Conservation (phyloP, 352 stramenopile species). For the Pythium vanterpoolii region DNA sequence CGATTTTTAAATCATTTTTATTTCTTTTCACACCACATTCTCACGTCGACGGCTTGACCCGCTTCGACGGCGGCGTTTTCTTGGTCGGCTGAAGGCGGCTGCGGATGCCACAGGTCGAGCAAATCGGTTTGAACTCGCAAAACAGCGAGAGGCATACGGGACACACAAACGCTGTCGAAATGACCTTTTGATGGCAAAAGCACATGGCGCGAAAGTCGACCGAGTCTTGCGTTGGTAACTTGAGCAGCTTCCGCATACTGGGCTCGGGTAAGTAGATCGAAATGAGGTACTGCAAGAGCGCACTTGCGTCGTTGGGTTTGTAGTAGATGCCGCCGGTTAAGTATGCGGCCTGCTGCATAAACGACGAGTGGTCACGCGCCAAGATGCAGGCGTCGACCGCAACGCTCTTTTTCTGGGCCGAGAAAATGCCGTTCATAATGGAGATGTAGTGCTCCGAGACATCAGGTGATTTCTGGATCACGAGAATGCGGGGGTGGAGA, state of each 20-base stretch:
- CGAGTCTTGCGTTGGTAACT: slow-evolving; percentile 80
- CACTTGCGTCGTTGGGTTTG: slow-evolving; percentile 65
- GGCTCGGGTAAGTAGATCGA: slow-evolving; percentile 84
- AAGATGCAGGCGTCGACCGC: slow-evolving; percentile 82
- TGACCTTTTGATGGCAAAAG: slow-evolving; percentile 84
- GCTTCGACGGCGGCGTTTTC: slow-evolving; percentile 55
- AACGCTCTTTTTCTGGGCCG: slow-evolving; percentile 83
- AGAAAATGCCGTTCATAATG: slow-evolving; percentile 91
- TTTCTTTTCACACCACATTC: background rate
- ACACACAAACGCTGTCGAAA: slow-evolving; percentile 82
- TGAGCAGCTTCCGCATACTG: slow-evolving; percentile 75
- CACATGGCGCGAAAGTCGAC: slow-evolving; percentile 89
- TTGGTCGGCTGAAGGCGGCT: slow-evolving; percentile 78
- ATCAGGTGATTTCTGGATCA: slow-evolving; percentile 81
- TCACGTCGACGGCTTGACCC: slow-evolving; percentile 17
- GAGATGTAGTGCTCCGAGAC: slow-evolving; percentile 88
- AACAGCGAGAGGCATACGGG: slow-evolving; percentile 87
- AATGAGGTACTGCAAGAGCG: slow-evolving; percentile 81
- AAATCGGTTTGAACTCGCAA: slow-evolving; percentile 85
- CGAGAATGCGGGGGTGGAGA: slow-evolving; percentile 73
- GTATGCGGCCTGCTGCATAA: slow-evolving; percentile 87
- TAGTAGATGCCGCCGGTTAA: slow-evolving; percentile 87
- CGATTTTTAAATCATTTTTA: background rate
- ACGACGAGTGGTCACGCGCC: slow-evolving; percentile 68
- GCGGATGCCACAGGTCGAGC: slow-evolving; percentile 83